These are phyloP conservation scores for Scedosporium boydii DNA, from an alignment of 2,329 filamentous ascomycete species.

Conservation along the genomic window DNA sequence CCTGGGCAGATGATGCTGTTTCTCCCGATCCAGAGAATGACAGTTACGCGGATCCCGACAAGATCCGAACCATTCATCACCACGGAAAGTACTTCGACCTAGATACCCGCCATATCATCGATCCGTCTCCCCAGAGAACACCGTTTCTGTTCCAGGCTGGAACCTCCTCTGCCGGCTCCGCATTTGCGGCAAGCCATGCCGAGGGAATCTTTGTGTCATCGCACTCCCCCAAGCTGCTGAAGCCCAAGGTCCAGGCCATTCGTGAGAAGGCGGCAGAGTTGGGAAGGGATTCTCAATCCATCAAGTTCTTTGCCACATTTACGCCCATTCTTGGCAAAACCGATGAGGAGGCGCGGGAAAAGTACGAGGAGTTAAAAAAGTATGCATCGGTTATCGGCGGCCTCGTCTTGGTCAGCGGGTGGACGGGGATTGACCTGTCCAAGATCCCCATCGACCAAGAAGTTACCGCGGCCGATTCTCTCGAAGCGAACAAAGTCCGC, in stretches of 20 bases:
- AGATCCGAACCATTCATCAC: conserved; percentile 52
- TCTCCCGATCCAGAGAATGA: conserved; percentile 42
- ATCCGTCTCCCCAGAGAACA: conserved; percentile 47
- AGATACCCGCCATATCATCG: conserved; percentile 34
- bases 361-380: conserved; percentile 39
- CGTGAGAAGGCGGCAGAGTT: conserved; percentile 37
- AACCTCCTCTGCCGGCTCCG: conserved; percentile 45
- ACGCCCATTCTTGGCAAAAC: conserved; percentile 39
- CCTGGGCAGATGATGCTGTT: conserved; percentile 49
- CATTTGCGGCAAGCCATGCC: conserved; percentile 47
- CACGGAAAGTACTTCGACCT: conserved; percentile 44
- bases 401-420: conserved; percentile 45
- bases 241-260: conserved; percentile 42
- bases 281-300: conserved; percentile 44
- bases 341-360: conserved; percentile 42
- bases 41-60: conserved; percentile 47
- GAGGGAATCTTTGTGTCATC: conserved; percentile 52
- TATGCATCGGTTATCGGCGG: conserved; percentile 45
- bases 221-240: conserved; percentile 38
- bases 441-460: conserved; percentile 48
- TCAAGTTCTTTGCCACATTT: conserved; percentile 46
- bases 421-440: conserved; percentile 51
- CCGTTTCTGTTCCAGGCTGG: conserved; percentile 51
- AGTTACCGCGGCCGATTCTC: conserved; percentile 42
- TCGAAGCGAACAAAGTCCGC: conserved; percentile 40